phyloP scores from a whole-genome alignment of 208 protist genomes.

The Phytomonas francai region DNA sequence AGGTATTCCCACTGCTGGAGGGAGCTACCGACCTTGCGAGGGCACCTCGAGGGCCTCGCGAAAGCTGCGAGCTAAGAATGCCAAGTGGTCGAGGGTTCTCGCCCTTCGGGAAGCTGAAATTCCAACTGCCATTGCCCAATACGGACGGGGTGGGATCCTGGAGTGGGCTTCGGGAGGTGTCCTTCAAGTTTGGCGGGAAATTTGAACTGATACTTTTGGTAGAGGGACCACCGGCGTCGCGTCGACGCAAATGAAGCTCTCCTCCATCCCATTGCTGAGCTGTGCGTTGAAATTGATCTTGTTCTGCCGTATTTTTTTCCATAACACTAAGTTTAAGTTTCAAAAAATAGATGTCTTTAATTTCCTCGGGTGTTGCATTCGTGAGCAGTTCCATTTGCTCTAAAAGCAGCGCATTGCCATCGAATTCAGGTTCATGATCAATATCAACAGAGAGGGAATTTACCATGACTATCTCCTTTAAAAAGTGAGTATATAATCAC shows the following conservation, averaged over 20 bases:
- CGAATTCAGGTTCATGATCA: constrained; percentile 17
- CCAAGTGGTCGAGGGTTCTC: background rate
- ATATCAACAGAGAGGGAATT: background rate
- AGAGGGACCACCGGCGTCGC: background rate
- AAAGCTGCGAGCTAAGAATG: background rate
- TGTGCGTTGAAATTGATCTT: constrained; percentile 39
- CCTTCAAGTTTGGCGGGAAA: background rate
- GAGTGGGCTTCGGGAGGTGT: background rate
- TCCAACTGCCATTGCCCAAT: background rate
- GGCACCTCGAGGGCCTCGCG: background rate
- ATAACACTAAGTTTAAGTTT: constrained; percentile 49
- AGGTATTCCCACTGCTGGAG: background rate
- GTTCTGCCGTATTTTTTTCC: constrained; percentile 53
- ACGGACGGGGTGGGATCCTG: background rate
- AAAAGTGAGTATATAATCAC: background rate
- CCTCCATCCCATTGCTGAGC: constrained; percentile 10
- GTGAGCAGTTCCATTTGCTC: constrained; percentile 59
- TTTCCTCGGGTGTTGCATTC: constrained; percentile 39
- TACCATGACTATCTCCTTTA: background rate
- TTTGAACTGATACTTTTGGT: background rate
- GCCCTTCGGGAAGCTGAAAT: background rate
- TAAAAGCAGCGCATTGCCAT: constrained; percentile 38
- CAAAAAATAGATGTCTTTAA: constrained; percentile 59
- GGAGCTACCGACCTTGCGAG: background rate
- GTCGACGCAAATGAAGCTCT: background rate